Evolutionary conservation across 2,329 filamentous ascomycete species (phyloP).

Genomic region (Alternaria novae-zelandiae): DNA sequence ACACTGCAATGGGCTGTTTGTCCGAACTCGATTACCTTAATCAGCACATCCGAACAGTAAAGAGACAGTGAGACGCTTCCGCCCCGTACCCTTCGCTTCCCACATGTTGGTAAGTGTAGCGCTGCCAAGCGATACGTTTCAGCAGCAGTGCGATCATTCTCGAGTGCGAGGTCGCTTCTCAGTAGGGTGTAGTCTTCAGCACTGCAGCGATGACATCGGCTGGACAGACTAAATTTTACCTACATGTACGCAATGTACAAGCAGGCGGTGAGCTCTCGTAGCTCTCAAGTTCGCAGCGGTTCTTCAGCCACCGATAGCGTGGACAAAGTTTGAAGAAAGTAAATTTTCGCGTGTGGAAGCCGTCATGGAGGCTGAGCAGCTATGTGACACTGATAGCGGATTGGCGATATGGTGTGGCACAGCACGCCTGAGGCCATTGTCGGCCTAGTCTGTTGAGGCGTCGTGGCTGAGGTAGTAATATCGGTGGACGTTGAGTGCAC

Average conservation of each 20-base stretch:
- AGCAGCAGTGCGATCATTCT: background rate
- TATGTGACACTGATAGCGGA: background rate
- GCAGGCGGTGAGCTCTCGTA: background rate
- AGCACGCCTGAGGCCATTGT: conserved; percentile 2
- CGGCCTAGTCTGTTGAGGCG: background rate
- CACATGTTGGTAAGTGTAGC: background rate
- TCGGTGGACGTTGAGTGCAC: background rate
- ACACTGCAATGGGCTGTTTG: background rate
- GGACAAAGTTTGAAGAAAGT: background rate
- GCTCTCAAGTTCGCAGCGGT: background rate
- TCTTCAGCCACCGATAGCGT: background rate
- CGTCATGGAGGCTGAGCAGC: conserved; percentile 5
- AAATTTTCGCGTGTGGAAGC: background rate
- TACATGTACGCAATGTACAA: background rate
- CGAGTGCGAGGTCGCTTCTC: background rate
- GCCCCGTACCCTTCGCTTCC: background rate
- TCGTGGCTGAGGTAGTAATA: conserved; percentile 10
- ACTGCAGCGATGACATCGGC: background rate
- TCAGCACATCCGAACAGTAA: background rate
- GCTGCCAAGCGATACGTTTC: background rate
- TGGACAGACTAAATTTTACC: background rate
- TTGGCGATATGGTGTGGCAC: conserved; percentile 6
- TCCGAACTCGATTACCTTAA: background rate
- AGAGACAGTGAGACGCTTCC: background rate
- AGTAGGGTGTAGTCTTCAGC: background rate